Evolutionary conservation across 805 yeast genomes (phyloP).

Genomic region (Ogataea henricii): DNA sequence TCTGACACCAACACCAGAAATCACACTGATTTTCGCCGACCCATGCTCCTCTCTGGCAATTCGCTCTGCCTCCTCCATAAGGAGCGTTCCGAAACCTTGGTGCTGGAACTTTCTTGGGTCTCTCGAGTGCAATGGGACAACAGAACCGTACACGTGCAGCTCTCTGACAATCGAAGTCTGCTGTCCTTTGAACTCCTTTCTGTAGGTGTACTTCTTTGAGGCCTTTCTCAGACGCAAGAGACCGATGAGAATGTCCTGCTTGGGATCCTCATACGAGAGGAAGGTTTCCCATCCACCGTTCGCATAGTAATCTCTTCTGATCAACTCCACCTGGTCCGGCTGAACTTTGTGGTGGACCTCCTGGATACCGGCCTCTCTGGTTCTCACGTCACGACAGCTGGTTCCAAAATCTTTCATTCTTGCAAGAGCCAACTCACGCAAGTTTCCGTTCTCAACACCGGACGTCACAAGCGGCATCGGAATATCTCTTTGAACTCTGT

Average conservation of each 20-base stretch:
- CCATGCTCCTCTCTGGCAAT: conserved; percentile 96
- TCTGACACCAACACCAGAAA: conserved; percentile 96
- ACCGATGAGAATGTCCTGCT: conserved; percentile 93
- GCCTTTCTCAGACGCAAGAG: conserved; percentile 85
- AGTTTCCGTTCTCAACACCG: conserved; percentile 97
- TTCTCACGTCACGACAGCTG: conserved; percentile 91
- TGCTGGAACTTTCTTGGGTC: conserved; percentile 98
- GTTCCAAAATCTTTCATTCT: conserved; percentile 99
- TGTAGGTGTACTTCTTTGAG: conserved; percentile 81
- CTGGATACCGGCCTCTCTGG: conserved; percentile 98
- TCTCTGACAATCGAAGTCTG: conserved; percentile 95
- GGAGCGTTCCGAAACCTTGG: conserved; percentile 95
- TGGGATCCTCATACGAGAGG: conserved; percentile 93
- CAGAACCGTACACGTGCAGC: conserved; percentile 95
- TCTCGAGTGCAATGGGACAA: conserved; percentile 92
- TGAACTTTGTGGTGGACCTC: conserved; percentile 96
- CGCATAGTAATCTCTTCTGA: conserved; percentile 94
- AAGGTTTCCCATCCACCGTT: conserved; percentile 99
- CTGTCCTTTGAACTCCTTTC: conserved; percentile 83
- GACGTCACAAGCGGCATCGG: conserved; percentile 98
- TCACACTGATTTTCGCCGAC: conserved; percentile 85
- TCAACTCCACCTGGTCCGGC: conserved; percentile 95
- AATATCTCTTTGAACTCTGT: conserved; percentile 97
- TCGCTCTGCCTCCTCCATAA: conserved; percentile 98
- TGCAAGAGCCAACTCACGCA: conserved; percentile 92